Conservation (phyloP, 345 rosid species). For the Lepidium aucheri region DNA sequence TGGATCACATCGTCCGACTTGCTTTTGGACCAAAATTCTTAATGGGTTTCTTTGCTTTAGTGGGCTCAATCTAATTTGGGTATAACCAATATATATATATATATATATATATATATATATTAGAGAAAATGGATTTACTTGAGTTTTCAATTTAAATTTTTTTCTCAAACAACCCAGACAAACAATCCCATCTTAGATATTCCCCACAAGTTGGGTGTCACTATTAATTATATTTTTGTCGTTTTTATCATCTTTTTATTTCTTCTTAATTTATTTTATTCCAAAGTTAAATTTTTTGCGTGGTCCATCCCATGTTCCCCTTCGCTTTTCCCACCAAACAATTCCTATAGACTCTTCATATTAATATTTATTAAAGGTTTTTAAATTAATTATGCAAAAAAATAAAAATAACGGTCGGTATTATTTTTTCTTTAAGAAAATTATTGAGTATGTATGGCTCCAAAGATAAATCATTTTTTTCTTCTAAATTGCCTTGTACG, state of each 20-base stretch:
- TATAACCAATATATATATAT: too few relatives aligned
- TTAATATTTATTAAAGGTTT: not conserved
- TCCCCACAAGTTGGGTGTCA: constrained; percentile 68
- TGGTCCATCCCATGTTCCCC: constrained; percentile 60
- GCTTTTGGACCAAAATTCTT: too few relatives aligned
- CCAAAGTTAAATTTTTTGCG: not conserved
- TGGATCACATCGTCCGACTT: too few relatives aligned
- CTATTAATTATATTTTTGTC: constrained; percentile 28
- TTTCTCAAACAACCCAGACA: constrained; percentile 45
- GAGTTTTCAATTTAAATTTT: not conserved
- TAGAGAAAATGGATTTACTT: not conserved
- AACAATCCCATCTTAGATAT: constrained; percentile 48
- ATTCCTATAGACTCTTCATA: constrained; percentile 29
- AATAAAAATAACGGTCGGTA: too few relatives aligned
- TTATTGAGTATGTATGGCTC: constrained; percentile 4
- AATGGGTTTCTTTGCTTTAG: too few relatives aligned
- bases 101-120: too few relatives aligned
- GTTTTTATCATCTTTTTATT: constrained; percentile 32
- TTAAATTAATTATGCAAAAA: not conserved
- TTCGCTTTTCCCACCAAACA: constrained; percentile 37
- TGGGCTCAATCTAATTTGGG: too few relatives aligned
- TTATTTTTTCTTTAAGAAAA: not conserved
- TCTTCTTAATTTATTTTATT: constrained; percentile 25
- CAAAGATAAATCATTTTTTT: constrained; percentile 20
- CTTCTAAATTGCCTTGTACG: constrained; percentile 1